These are phyloP conservation scores for Elaeis guineensis DNA, from an alignment of 176 grass and related monocot species.

Conservation along the genomic window DNA sequence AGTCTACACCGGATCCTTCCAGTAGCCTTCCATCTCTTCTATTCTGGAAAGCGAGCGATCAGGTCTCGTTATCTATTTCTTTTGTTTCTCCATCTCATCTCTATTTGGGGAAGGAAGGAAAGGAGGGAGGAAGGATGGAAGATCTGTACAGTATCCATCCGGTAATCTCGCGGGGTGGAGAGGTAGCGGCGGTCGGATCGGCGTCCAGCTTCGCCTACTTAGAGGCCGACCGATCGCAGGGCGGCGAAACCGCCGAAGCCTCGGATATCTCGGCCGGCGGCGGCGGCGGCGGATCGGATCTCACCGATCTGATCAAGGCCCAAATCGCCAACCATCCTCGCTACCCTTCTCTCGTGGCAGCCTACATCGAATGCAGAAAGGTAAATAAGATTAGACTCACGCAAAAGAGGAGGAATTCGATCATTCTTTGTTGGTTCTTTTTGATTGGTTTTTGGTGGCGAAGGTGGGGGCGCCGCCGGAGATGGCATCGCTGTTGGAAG, in stretches of 20 bases:
- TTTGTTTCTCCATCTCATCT: neutral
- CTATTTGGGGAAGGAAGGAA: no score
- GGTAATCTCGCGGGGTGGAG: conserved; percentile 41
- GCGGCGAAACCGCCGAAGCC: no score
- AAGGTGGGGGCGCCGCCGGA: conserved; percentile 87
- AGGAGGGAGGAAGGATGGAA: conserved; percentile 36
- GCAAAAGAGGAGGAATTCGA: no score
- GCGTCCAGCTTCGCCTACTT: no score
- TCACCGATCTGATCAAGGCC: conserved; percentile 75
- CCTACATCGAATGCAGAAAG: conserved; percentile 97
- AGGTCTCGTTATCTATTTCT: conserved; percentile 8
- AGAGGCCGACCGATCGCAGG: no score
- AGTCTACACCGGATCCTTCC: neutral
- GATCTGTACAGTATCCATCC: conserved; percentile 96
- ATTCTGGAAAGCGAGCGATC: conserved; percentile 8
- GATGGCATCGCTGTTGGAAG: conserved; percentile 71
- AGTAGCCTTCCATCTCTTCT: conserved; percentile 3
- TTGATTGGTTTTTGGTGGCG: conserved; percentile 17
- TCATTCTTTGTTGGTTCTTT: neutral
- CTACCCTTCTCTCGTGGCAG: conserved; percentile 75
- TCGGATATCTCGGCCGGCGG: neutral
- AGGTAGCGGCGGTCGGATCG: conserved; percentile 17
- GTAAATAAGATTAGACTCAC: conserved; percentile 14
- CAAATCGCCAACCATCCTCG: conserved; percentile 92
- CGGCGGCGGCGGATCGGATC: conserved; percentile 32